Evolutionary conservation across 2,329 filamentous ascomycete genomes (phyloP), one percentile per base, ranked within the genome.

Genomic region (Sclerotinia sclerotiorum): DNA sequence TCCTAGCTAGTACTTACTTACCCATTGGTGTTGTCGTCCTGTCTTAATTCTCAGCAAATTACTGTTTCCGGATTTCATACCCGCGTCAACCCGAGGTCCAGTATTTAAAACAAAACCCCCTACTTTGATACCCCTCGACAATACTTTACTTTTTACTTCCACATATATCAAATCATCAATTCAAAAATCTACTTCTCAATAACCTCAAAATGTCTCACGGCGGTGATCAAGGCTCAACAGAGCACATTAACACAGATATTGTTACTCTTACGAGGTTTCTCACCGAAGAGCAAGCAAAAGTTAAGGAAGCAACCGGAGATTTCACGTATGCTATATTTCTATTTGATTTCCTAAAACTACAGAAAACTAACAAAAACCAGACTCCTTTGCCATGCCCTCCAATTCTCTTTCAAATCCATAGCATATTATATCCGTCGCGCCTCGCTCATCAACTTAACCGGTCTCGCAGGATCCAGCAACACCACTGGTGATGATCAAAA

Each of bases 401-500:
- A 98, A 81, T 99, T 98, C 85, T 94, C 95, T 73, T 99, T 99
- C 90, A 99, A 99, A 85, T 97, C 93, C 74, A 99, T 99, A 80
- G 93, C 95, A 76, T 97, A 98, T 86, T 99, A 97, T 85, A 99
- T 99, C 81, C 94, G 94, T 77, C 90, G 95, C 80, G 93, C 94
- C 48, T 94, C 93, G 32, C 84, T 99, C 73, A 94, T 98, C 83
- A 97, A 97, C 84, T 88, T 99, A 71, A 96, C 93, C 65, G 95
- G 95, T 70, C 88, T 99, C 61, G 95, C 95, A 71, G 95, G 95
- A 69, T 95, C 94, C 70, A 92, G 93, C 73, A 99, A 99, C 82
- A 92, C 86, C 66, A 98, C 95, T 3, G 95, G 95, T 73, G 95
- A 99, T 80, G 95, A 98, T 79, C 95, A 99, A 81, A 99, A 99